These are phyloP conservation scores for Ceratobasidium sp. DNA, from an alignment of 1,284 basidiomycete genomes.

Conservation along the genomic window DNA sequence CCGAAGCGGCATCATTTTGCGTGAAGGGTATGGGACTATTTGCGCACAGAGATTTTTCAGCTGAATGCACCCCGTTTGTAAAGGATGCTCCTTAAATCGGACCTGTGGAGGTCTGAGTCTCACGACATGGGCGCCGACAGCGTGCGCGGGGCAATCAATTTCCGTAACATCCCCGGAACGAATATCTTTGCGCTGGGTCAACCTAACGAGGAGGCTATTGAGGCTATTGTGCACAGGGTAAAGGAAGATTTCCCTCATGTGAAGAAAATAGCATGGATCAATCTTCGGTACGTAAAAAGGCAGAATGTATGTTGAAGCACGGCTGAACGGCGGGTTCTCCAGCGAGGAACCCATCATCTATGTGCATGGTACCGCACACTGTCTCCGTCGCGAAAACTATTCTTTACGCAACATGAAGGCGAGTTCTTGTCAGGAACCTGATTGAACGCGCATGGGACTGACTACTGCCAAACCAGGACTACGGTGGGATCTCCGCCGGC, in stretches of 20 bases:
- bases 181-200: slow-evolving; percentile 92
- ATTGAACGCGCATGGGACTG: slow-evolving; percentile 17
- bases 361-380: slow-evolving; percentile 86
- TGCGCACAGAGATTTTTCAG: not conserved
- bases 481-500: slow-evolving; percentile 88
- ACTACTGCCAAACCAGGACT: slow-evolving; percentile 61
- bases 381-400: slow-evolving; percentile 74
- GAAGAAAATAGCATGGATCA: slow-evolving; percentile 85
- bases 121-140: slow-evolving; percentile 63
- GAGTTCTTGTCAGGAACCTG: slow-evolving; percentile 13
- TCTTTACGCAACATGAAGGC: slow-evolving; percentile 88
- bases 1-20: slow-evolving; percentile 90
- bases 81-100: slow-evolving; percentile 87
- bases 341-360: slow-evolving; percentile 87
- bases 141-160: slow-evolving; percentile 93
- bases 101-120: slow-evolving; percentile 84
- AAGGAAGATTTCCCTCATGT: slow-evolving; percentile 67
- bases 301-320: not conserved
- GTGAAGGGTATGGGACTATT: slow-evolving; percentile 70
- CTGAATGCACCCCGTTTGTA: slow-evolving; percentile 21
- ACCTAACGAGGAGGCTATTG: slow-evolving; percentile 89
- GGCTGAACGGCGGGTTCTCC: slow-evolving; percentile 8
- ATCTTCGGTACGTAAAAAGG: slow-evolving; percentile 69
- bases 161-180: slow-evolving; percentile 83
- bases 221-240: slow-evolving; percentile 78